Evolutionary conservation across 306 rosid genomes (phyloP).

Genomic region (Medicago truncatula): MtrunA17r5.0-ANR NC_053046.1:44236501-44237000

Average conservation of each 20-base stretch:
- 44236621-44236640: too few relatives aligned
- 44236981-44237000: conserved; percentile 39
- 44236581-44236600: too few relatives aligned
- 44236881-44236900: background rate
- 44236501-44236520: too few relatives aligned
- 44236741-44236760: background rate
- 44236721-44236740: conserved; percentile 10
- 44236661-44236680: too few relatives aligned
- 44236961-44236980: conserved; percentile 44
- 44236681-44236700: too few relatives aligned
- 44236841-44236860: background rate
- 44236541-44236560: too few relatives aligned
- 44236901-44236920: conserved; percentile 41
- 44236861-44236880: background rate
- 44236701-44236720: background rate
- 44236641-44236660: too few relatives aligned
- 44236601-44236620: background rate
- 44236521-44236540: too few relatives aligned
- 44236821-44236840: background rate
- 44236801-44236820: conserved; percentile 14
- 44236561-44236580: too few relatives aligned
- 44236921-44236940: conserved; percentile 52
- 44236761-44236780: background rate
- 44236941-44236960: conserved; percentile 49
- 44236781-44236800: conserved; percentile 22